A percentile compares a stretch with the other conserved stretches of the same genome.
Conservation (phyloP, 352 stramenopile genomes). For the Pythium diclinum region DNA sequence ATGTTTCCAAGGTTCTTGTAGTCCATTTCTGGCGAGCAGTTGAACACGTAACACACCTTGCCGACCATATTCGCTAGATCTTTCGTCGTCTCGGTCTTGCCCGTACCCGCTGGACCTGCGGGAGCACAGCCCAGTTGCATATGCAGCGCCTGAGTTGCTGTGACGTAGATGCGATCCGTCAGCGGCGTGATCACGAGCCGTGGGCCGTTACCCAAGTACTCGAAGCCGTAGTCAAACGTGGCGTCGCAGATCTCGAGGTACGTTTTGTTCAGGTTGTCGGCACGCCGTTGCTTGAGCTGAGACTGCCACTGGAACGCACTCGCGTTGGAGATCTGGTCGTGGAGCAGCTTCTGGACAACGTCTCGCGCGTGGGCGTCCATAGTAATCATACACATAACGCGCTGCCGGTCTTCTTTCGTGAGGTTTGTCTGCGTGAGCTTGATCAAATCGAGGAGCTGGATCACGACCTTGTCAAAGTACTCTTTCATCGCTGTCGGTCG, state of each 20-base stretch:
- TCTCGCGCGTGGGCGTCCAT: slow-evolving; percentile 92
- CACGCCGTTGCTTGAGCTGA: slow-evolving; percentile 86
- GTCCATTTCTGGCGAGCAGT: slow-evolving; percentile 95
- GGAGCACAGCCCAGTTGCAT: slow-evolving; percentile 95
- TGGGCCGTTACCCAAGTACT: slow-evolving; percentile 94
- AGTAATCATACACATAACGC: slow-evolving; percentile 95
- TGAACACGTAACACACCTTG: slow-evolving; percentile 94
- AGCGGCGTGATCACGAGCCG: slow-evolving; percentile 93
- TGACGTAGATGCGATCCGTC: slow-evolving; percentile 95
- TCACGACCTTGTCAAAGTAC: slow-evolving; percentile 77
- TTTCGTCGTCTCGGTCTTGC: slow-evolving; percentile 96
- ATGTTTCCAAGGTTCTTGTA: slow-evolving; percentile 95
- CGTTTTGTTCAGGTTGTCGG: slow-evolving; percentile 45
- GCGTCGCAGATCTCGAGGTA: slow-evolving; percentile 90
- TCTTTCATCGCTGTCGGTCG: slow-evolving; percentile 83
- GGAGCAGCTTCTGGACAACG: slow-evolving; percentile 90
- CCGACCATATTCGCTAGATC: slow-evolving; percentile 91
- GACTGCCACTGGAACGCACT: slow-evolving; percentile 92
- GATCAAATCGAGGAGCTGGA: slow-evolving; percentile 93
- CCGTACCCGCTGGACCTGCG: slow-evolving; percentile 84
- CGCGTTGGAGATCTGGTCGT: slow-evolving; percentile 69
- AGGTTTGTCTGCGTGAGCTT: slow-evolving; percentile 85
- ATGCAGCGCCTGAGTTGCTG: slow-evolving; percentile 92
- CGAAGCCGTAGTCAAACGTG: slow-evolving; percentile 93
- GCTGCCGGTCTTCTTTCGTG: slow-evolving; percentile 83